Base-by-base conservation (phyloP, 139 green algal genomes). In the Choricystis sp. region DNA sequence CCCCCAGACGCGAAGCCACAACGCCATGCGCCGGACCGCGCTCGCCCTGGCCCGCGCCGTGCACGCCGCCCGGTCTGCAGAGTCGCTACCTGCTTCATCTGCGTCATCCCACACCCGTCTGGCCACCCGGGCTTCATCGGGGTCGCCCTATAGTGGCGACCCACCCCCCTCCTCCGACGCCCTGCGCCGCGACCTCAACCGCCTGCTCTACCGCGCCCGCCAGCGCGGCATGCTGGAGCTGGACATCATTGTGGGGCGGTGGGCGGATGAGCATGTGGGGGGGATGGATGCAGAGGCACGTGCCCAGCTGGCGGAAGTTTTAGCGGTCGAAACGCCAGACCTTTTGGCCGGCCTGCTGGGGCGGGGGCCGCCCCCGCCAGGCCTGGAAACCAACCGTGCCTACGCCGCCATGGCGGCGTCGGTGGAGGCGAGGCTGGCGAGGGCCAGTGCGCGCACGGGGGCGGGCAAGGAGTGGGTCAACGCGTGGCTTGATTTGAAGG, bases 391-490 rank as follows among this genome's bases (percentile, higher is more conserved):
- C 9, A 52, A 52, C 16, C 40, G 9, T 16, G 40, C 16, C 40
- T 52, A 21, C 40, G 16, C 9, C 9, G 9, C 40, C 40, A 52
- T 52, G 9, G 40, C 40, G 40, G 40, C 9, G 9, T 9, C 9
- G 9, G 40, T 52, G 40, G 40, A 9, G 40, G 40, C 40, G 40
- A 9, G 40, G 40, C 40, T 52, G 40, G 40, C 40, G 40, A n/a
- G n/a, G n/a, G 63, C 77, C 73, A 26, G 75, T 69, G 56, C 0
- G 40, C 1, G 40, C 49, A 23, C 4, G 60, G 29, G 4, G 23
- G 14, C 23, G 31, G 25, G 26, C 4, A 2, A 62, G 20, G 21
- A 3, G 57, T 24, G 24, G 21, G 29, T 64, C 29, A 40, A 27
- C 25, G 24, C 61, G 0, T 31, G 61, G 5, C 19, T 16, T 25